Conservation (phyloP, 2,329 filamentous ascomycete genomes). For the Ascochyta fabae region DNA sequence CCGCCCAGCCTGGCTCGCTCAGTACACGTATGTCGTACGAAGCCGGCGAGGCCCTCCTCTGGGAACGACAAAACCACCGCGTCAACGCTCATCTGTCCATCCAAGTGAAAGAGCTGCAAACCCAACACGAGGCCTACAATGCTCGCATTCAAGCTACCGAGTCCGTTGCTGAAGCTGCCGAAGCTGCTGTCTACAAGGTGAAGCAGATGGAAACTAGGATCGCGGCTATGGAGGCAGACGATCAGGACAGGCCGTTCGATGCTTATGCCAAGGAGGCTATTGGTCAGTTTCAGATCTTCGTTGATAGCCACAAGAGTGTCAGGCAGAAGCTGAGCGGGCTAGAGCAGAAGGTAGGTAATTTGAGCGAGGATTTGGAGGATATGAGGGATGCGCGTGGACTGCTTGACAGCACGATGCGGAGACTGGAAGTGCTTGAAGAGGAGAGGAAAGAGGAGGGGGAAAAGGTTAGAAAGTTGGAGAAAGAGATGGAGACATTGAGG, state of each 20-base stretch:
- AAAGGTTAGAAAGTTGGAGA: constrained; percentile 18
- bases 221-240: constrained; percentile 32
- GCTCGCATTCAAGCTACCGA: constrained; percentile 31
- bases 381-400: constrained; percentile 12
- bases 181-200: constrained; percentile 21
- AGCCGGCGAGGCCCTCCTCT: constrained; percentile 44
- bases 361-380: constrained; percentile 19
- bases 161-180: constrained; percentile 21
- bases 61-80: constrained; percentile 50
- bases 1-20: constrained; percentile 8
- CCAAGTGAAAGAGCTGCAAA: constrained; percentile 47
- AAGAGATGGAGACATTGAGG: constrained; percentile 15
- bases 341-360: constrained; percentile 5
- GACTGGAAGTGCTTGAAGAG: constrained; percentile 23
- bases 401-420: constrained; percentile 7
- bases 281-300: constrained; percentile 17
- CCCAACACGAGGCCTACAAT: constrained; percentile 25
- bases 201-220: constrained; percentile 29
- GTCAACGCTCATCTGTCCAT: constrained; percentile 45
- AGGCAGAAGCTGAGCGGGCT: constrained; percentile 28
- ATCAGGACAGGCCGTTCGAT: constrained; percentile 29
- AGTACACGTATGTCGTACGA: constrained; percentile 26
- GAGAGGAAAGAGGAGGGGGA: constrained; percentile 12
- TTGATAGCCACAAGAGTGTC: constrained; percentile 25
- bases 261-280: constrained; percentile 26